These are phyloP conservation scores for Neonothopanus nambi DNA, from an alignment of 1,284 basidiomycete species.

Conservation along the genomic window DNA sequence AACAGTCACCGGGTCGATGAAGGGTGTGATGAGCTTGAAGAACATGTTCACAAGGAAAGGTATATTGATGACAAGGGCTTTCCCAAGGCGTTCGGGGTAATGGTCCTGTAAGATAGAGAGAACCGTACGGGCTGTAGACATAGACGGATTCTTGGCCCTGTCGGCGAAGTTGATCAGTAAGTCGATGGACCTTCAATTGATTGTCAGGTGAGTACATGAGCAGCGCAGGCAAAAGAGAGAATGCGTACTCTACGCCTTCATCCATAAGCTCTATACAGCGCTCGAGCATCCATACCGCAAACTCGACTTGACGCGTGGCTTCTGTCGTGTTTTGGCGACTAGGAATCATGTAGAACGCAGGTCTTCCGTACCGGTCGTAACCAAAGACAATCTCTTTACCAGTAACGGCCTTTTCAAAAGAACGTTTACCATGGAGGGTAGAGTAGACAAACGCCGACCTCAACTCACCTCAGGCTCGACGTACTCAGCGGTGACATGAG, in stretches of 20 bases:
- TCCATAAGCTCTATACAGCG: conserved; percentile 72
- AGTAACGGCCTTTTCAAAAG: conserved; percentile 53
- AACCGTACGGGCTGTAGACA: conserved; percentile 62
- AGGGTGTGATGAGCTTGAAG: conserved; percentile 82
- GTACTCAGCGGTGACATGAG: conserved; percentile 51
- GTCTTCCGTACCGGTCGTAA: conserved; percentile 68
- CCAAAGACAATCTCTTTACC: conserved; percentile 78
- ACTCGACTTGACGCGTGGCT: conserved; percentile 72
- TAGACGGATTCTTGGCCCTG: conserved; percentile 73
- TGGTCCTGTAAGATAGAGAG: conserved; percentile 84
- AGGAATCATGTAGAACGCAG: conserved; percentile 79
- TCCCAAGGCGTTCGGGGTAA: conserved; percentile 92
- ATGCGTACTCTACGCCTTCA: conserved; percentile 71
- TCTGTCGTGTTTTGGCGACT: conserved; percentile 85
- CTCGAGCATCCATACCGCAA: conserved; percentile 74
- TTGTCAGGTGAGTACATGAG: conserved; percentile 1
- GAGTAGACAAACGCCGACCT: background rate
- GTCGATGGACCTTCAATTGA: conserved; percentile 52
- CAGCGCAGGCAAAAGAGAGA: background rate
- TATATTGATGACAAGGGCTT: conserved; percentile 80
- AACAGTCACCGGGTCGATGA: conserved; percentile 80
- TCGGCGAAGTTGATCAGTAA: conserved; percentile 85
- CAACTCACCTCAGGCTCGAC: conserved; percentile 74
- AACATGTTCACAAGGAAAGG: conserved; percentile 81
- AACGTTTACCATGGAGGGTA: conserved; percentile 7